Conservation (phyloP, 2,329 filamentous ascomycete species). For the Aureobasidium vineae region DNA sequence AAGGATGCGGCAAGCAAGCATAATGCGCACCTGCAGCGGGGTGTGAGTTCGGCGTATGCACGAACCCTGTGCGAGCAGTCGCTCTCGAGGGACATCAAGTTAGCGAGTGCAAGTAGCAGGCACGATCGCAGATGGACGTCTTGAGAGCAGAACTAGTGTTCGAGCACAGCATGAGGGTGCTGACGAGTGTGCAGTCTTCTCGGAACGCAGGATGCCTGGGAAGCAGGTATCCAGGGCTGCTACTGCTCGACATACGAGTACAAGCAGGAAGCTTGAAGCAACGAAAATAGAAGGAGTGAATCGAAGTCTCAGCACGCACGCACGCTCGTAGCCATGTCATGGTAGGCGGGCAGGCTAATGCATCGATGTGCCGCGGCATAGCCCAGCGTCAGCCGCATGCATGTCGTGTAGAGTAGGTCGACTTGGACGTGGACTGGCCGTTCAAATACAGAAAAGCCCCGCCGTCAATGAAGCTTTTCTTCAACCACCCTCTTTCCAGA, state of each 20-base stretch:
- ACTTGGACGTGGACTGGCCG: neutral
- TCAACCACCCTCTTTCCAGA: slow-evolving; percentile 19
- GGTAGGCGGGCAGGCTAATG: neutral
- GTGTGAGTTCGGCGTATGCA: slow-evolving; percentile 14
- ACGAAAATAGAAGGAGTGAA: slow-evolving; percentile 17
- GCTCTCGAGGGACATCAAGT: neutral
- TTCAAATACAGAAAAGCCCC: slow-evolving; percentile 22
- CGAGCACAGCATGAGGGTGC: slow-evolving; percentile 9
- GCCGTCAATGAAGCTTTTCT: slow-evolving; percentile 22
- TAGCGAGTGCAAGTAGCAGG: neutral
- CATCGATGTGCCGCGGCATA: slow-evolving; percentile 21
- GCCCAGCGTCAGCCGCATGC: slow-evolving; percentile 20
- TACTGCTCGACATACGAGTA: neutral
- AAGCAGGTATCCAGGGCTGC: neutral
- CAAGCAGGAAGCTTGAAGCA: slow-evolving; percentile 5
- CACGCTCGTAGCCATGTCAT: neutral
- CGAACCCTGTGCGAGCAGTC: slow-evolving; percentile 9
- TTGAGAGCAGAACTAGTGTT: neutral
- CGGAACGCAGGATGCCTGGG: neutral
- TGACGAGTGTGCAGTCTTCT: slow-evolving; percentile 1
- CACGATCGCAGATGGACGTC: neutral
- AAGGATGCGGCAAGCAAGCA: slow-evolving; percentile 1
- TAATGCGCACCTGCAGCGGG: slow-evolving; percentile 1
- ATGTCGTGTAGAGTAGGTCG: neutral
- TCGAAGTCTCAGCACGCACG: neutral